Evolutionary conservation across 768 basidiomycete genomes (phyloP).

Genomic region (Tulasnella sp.): DNA sequence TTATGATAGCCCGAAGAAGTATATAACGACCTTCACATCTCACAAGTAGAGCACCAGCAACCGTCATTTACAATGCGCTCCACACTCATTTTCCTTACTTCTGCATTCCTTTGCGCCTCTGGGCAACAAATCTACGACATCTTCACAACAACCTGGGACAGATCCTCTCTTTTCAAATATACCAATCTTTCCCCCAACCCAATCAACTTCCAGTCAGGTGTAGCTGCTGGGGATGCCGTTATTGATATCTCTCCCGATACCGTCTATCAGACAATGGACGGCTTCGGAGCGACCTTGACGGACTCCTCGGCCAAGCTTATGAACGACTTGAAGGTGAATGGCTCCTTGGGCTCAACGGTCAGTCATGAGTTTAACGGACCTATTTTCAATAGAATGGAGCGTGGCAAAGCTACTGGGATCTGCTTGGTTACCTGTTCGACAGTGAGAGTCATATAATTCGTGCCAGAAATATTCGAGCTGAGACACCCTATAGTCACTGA

Average conservation of each 20-base stretch:
- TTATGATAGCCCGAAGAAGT: not conserved
- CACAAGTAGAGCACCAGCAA: not conserved
- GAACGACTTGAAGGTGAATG: conserved; percentile 22
- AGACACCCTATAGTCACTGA: conserved; percentile 52
- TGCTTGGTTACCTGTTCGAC: conserved; percentile 64
- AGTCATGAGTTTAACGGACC: not conserved
- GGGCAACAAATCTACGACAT: conserved; percentile 13
- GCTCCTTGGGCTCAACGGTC: no score
- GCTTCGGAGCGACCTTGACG: conserved; percentile 35
- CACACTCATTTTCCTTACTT: conserved; percentile 9
- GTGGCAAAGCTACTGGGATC: conserved; percentile 58
- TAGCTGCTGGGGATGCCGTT: conserved; percentile 24
- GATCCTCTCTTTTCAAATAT: conserved; percentile 27
- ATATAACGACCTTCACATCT: not conserved
- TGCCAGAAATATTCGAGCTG: not conserved
- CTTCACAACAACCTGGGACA: conserved; percentile 31
- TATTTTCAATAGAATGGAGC: conserved; percentile 50
- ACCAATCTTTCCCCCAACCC: conserved; percentile 13
- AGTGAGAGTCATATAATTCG: conserved; percentile 39
- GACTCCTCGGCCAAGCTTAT: conserved; percentile 24
- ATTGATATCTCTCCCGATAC: conserved; percentile 28
- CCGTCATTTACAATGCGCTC: not conserved
- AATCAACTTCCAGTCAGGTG: conserved; percentile 29
- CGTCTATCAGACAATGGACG: conserved; percentile 34
- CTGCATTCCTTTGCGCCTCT: not conserved